Percentiles rank a stretch among this genome's conserved stretches.
Evolutionary conservation across 2,329 filamentous ascomycete genomes (phyloP).

Genomic region (Penicillium hordei): DNA sequence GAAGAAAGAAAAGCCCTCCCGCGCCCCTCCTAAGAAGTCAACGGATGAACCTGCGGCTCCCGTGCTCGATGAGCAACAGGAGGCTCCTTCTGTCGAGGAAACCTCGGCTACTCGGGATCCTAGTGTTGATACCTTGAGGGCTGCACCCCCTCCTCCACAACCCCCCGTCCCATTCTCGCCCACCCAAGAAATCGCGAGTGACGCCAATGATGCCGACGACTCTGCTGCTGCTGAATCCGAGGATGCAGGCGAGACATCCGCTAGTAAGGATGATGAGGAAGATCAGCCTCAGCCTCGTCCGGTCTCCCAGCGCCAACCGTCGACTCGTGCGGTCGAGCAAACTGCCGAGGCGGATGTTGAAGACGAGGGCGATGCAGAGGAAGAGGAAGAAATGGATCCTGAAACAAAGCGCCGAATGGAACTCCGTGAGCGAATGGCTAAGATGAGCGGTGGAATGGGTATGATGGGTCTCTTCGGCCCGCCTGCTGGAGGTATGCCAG

Average conservation of each 20-base stretch:
- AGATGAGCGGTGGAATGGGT: slow-evolving; percentile 96
- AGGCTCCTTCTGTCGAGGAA: slow-evolving; percentile 33
- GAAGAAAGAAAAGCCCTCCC: slow-evolving; percentile 87
- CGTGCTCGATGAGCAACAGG: slow-evolving; percentile 26
- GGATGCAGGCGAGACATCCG: slow-evolving; percentile 61
- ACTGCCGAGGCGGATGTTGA: slow-evolving; percentile 51
- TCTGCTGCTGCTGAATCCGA: slow-evolving; percentile 64
- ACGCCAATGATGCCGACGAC: slow-evolving; percentile 65
- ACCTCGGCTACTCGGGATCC: slow-evolving; percentile 37
- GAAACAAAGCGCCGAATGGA: slow-evolving; percentile 84
- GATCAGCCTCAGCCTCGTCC: slow-evolving; percentile 45
- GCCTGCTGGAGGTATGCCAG: slow-evolving; percentile 61
- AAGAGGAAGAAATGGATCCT: slow-evolving; percentile 83
- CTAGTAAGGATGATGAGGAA: slow-evolving; percentile 74
- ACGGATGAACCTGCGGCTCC: slow-evolving; percentile 44
- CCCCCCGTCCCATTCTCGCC: slow-evolving; percentile 39
- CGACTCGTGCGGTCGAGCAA: slow-evolving; percentile 32
- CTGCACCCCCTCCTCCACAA: slow-evolving; percentile 38
- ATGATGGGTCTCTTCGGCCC: slow-evolving; percentile 92
- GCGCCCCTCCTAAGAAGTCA: slow-evolving; percentile 66
- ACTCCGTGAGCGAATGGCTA: slow-evolving; percentile 91
- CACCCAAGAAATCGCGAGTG: slow-evolving; percentile 57
- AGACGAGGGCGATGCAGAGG: slow-evolving; percentile 67
- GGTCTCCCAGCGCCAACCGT: slow-evolving; percentile 20
- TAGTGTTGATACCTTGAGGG: slow-evolving; percentile 36